Percentiles rank a stretch among this genome's conserved stretches.
Evolutionary conservation across 495 filamentous ascomycete species (phyloP).

Genomic region (Podospora sp.): DNA sequence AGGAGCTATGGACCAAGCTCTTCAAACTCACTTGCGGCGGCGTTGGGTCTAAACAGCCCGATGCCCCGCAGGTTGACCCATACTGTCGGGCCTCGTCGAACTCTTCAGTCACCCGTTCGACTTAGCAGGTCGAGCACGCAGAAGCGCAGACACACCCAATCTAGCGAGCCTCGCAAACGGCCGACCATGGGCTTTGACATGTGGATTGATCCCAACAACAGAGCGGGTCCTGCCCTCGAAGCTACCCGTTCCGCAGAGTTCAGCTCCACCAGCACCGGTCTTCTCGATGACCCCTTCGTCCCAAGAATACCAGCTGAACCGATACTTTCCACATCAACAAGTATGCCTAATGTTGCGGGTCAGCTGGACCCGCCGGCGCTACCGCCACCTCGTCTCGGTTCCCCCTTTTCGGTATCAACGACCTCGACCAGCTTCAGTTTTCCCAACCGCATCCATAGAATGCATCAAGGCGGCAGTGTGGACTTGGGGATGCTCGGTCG

Average conservation of each 20-base stretch:
- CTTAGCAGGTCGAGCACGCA: conserved; percentile 50
- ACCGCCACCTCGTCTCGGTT: conserved; percentile 49
- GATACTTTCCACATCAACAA: conserved; percentile 20
- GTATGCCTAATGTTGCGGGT: conserved; percentile 28
- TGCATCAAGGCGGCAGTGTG: conserved; percentile 42
- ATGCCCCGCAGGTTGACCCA: conserved; percentile 44
- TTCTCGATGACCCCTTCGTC: conserved; percentile 36
- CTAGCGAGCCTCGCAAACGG: conserved; percentile 38
- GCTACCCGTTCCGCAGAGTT: conserved; percentile 22
- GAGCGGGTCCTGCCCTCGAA: conserved; percentile 11
- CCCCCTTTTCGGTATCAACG: conserved; percentile 47
- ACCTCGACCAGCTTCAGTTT: conserved; percentile 50
- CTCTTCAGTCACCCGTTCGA: conserved; percentile 49
- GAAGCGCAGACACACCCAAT: conserved; percentile 48
- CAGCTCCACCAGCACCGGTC: conserved; percentile 31
- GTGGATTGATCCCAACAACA: conserved; percentile 32
- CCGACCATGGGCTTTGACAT: conserved; percentile 45
- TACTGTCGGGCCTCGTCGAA: conserved; percentile 46
- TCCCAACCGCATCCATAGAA: conserved; percentile 47
- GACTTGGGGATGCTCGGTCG: conserved; percentile 46
- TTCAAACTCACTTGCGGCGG: conserved; percentile 44
- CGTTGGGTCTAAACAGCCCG: conserved; percentile 38
- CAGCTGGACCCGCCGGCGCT: conserved; percentile 29
- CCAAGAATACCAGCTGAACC: conserved; percentile 31
- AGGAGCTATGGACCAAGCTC: conserved; percentile 55